Evolutionary conservation across 495 filamentous ascomycete species (phyloP), one percentile per base, ranked within the genome.

Genomic region (Daldinia caldariorum): DNA sequence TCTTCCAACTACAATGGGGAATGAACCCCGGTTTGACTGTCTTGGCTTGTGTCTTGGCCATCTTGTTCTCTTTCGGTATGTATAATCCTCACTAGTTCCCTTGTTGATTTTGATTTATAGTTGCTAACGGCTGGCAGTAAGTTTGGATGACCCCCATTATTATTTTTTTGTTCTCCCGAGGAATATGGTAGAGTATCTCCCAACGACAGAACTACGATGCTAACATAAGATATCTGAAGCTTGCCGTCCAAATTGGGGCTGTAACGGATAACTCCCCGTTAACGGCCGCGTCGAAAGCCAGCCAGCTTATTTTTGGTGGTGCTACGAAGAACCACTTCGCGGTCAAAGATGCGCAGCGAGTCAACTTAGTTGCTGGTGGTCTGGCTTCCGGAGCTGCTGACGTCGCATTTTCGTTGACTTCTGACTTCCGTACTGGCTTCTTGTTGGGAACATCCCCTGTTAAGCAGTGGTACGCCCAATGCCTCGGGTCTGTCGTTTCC

Each of bases 201-300:
- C 6, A 31, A 16, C 13, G 26, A 3, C 22, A 53, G 49, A 22
- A 47, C 9, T 32, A 32, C n/a, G 14, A 53, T 9, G 49, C 49
- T 53, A 32, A 53, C 49, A 16, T 32, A 22, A 13, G 16, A 4
- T 53, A 38, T 10, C 10, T 56, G 9, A 35, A 34, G 53, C 43
- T 37, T 18, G 32, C 86, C 62, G 88, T 90, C 69, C 87, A 91
- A 75, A 86, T 87, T 73, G 85, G 85, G 14, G 88, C 85, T 34
- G 82, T 84, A 34, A 89, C 89, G 8, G 88, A 90, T 66, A 83
- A 85, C 65, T 89, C 87, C 0, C 89, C 89, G 5, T 78, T 91
- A 22, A 90, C 89, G 3, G 85, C 88, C 20, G 84, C 87, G 12
- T 83, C 87, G 61, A 91, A 91, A 74, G 88, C 88, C n/a, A 87